These are phyloP conservation scores for Elsinoe batatas DNA, from an alignment of 2,329 filamentous ascomycete genomes.

Conservation along the genomic window DNA sequence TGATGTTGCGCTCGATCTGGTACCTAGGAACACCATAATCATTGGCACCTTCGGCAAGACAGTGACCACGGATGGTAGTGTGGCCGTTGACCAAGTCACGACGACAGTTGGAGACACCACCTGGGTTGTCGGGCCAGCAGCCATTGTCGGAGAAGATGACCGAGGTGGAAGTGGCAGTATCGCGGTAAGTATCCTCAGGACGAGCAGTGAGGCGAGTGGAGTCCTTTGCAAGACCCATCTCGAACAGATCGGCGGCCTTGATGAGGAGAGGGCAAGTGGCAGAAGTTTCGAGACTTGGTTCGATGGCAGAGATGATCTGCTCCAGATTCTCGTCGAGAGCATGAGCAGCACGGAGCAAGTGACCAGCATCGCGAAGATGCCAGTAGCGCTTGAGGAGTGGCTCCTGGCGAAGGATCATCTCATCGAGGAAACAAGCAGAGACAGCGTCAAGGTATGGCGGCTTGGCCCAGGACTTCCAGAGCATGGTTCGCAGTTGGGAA, in stretches of 20 bases:
- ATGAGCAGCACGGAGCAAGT: constrained; percentile 28
- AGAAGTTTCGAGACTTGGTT: constrained; percentile 17
- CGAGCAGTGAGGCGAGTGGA: constrained; percentile 33
- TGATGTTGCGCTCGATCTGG: constrained; percentile 46
- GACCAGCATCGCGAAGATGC: constrained; percentile 38
- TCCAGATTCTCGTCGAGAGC: constrained; percentile 16
- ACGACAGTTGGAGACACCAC: constrained; percentile 47
- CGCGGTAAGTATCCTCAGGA: constrained; percentile 32
- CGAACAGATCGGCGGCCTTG: constrained; percentile 32
- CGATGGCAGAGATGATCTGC: constrained; percentile 16
- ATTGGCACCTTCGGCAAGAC: constrained; percentile 46
- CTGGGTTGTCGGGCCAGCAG: constrained; percentile 45
- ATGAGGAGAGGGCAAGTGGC: constrained; percentile 26
- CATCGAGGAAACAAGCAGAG: constrained; percentile 16
- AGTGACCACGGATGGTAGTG: constrained; percentile 45
- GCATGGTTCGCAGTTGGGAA: constrained; percentile 13
- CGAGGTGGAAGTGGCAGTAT: constrained; percentile 40
- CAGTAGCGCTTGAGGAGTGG: constrained; percentile 37
- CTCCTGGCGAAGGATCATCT: constrained; percentile 21
- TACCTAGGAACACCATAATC: constrained; percentile 47
- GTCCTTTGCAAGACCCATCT: constrained; percentile 36
- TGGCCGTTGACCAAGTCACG: constrained; percentile 47
- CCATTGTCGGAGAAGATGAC: constrained; percentile 45
- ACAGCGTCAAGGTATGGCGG: constrained; percentile 16
- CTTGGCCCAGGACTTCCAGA: constrained; percentile 17